Conservation (phyloP, 306 rosid genomes). For the Quillaja saponaria region DNA sequence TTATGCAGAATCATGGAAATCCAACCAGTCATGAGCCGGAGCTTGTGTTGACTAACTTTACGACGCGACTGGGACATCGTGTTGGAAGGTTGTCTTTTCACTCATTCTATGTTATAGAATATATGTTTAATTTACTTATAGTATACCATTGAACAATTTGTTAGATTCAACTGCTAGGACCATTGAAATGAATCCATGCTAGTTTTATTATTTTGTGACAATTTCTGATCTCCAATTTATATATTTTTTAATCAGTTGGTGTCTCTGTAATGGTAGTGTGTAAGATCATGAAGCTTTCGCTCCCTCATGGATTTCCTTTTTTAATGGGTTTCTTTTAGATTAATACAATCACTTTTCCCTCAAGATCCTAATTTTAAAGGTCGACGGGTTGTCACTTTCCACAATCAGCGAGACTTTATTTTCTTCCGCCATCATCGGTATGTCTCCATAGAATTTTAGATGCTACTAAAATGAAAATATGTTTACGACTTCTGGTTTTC, state of each 20-base stretch:
- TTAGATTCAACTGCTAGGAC: slow-evolving; percentile 14
- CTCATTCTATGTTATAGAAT: slow-evolving; percentile 6
- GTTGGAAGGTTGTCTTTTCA: slow-evolving; percentile 70
- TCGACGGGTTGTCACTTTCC: slow-evolving; percentile 88
- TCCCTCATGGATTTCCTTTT: slow-evolving; percentile 22
- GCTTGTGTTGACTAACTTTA: slow-evolving; percentile 74
- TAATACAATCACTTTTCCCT: slow-evolving; percentile 80
- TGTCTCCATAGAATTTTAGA: slow-evolving; percentile 17
- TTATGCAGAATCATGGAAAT: slow-evolving; percentile 80
- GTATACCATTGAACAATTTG: neutral
- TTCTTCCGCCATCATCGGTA: slow-evolving; percentile 94
- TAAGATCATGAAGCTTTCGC: slow-evolving; percentile 15
- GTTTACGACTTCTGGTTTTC: slow-evolving; percentile 10
- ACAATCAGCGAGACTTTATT: slow-evolving; percentile 91
- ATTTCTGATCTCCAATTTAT: slow-evolving; percentile 4
- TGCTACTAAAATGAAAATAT: slow-evolving; percentile 1
- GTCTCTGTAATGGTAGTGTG: slow-evolving; percentile 20
- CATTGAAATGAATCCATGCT: neutral
- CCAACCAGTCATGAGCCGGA: slow-evolving; percentile 93
- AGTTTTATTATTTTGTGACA: slow-evolving; percentile 14
- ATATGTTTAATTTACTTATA: slow-evolving; percentile 2
- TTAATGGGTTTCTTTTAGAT: slow-evolving; percentile 38
- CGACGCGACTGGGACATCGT: slow-evolving; percentile 89
- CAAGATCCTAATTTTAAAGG: slow-evolving; percentile 90
- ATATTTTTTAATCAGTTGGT: slow-evolving; percentile 5